Evolutionary conservation across 371 early-diverging fungal genomes (phyloP), one percentile per base, ranked within the genome.

Genomic region (Quaeritorhiza haematococci): DNA sequence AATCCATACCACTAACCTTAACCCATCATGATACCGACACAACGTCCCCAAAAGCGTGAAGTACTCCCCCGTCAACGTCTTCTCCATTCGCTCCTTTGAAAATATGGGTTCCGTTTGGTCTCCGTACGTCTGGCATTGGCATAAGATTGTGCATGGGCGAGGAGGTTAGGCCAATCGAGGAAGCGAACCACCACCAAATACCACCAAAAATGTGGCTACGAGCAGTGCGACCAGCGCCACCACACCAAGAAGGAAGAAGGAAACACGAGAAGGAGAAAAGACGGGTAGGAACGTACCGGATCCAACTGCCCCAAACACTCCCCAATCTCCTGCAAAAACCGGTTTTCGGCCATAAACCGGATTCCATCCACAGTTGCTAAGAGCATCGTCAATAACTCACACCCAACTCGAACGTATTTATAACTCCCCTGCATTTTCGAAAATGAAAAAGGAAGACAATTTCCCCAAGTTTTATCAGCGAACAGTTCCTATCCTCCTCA

Each of bases 11-110:
- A 26, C 44, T 27, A 64, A 78, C 78, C 73, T 74, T 30, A 86
- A 71, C 8, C 91, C 93, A 34, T 84, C 86, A 15, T 78, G 76
- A 38, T 72, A 69, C 54, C 82, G 79, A 58, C 80, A 80, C 5
- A 90, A 67, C 1, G 78, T 69, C 0, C 90, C 88, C 26, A 93
- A 66, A 26, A 93, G 62, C 1, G 83, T 84, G 71, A 93, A 90
- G 64, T 93, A 93, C 1, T 87, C 87, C 23, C 84, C 76, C 0
- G 85, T 87, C 45, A 88, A 57, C 0, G 87, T 86, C 24, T 59
- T 75, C 49, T 87, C 86, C 82, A 91, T 84, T 27, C 85, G 65
- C 34, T 87, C 87, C 41, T 80, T 82, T 3, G 88, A 84, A 64
- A 93, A 91, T 19, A 90, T 76, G 0, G 81, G 84, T 19, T 91